A percentile compares a stretch with the other conserved stretches of the same genome.
These are phyloP conservation scores for Achaetomiella virescens DNA, from an alignment of 495 filamentous ascomycete species.

Conservation along the genomic window DNA sequence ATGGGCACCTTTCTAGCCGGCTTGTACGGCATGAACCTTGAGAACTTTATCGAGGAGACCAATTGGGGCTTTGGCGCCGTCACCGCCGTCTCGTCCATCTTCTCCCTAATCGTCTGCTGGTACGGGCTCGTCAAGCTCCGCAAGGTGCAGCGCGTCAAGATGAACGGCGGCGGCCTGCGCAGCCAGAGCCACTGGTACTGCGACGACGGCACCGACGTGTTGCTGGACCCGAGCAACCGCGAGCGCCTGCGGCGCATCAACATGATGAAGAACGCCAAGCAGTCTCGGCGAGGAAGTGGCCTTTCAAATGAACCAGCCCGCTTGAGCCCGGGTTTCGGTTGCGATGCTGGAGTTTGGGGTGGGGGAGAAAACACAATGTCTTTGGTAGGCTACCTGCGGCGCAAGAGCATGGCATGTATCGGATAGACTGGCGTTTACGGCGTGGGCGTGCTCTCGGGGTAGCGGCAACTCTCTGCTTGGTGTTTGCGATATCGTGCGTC, in stretches of 20 bases:
- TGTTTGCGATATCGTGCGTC: neutral
- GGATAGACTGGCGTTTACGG: conserved; percentile 12
- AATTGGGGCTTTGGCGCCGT: conserved; percentile 78
- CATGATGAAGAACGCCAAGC: conserved; percentile 37
- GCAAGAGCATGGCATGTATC: conserved; percentile 1
- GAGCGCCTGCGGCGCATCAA: conserved; percentile 41
- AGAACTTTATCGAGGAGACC: conserved; percentile 98
- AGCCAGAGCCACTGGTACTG: conserved; percentile 38
- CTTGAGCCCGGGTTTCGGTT: too few relatives aligned
- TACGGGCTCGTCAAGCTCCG: conserved; percentile 78
- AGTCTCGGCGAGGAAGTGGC: conserved; percentile 32
- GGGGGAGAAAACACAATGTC: neutral
- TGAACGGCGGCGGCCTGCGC: conserved; percentile 52
- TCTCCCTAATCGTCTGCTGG: conserved; percentile 67
- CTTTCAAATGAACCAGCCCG: conserved; percentile 1
- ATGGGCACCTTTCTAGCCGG: conserved; percentile 90
- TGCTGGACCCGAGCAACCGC: conserved; percentile 41
- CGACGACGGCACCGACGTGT: conserved; percentile 35
- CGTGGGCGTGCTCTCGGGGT: neutral
- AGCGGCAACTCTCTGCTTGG: conserved; percentile 8
- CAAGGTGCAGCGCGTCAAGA: conserved; percentile 83
- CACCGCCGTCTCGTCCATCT: conserved; percentile 59
- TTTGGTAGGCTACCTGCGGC: neutral
- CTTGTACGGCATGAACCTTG: conserved; percentile 98
- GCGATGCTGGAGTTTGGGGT: neutral